Percentiles rank a stretch among this genome's conserved stretches.
Conservation (phyloP, 2,329 filamentous ascomycete species). For the Apiospora malaysiana region DNA sequence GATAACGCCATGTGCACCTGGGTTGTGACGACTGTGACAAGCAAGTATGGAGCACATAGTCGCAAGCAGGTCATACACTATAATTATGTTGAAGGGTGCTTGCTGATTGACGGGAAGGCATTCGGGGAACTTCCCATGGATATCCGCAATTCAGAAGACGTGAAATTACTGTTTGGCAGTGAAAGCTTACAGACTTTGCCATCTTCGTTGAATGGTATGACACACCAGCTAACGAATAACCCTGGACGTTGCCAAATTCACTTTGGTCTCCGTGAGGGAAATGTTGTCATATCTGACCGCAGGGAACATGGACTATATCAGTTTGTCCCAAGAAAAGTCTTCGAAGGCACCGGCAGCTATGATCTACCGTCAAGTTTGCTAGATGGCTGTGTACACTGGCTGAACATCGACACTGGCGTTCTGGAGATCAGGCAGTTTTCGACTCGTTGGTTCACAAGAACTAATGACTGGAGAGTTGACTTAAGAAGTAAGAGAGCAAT, state of each 20-base stretch:
- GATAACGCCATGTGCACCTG: constrained; percentile 10
- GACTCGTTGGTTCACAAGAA: constrained; percentile 35
- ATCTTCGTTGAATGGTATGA: constrained; percentile 60
- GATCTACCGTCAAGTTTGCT: constrained; percentile 61
- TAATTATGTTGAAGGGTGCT: constrained; percentile 42
- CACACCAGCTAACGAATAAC: constrained; percentile 44
- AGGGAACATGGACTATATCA: constrained; percentile 36
- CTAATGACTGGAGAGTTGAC: constrained; percentile 44
- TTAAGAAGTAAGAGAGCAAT: constrained; percentile 31
- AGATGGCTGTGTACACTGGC: constrained; percentile 64
- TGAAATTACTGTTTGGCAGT: constrained; percentile 59
- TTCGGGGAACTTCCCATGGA: constrained; percentile 56
- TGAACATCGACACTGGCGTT: constrained; percentile 48
- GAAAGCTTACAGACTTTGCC: constrained; percentile 58
- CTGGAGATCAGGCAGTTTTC: constrained; percentile 59
- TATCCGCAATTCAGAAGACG: constrained; percentile 47
- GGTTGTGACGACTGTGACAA: not conserved
- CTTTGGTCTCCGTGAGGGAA: constrained; percentile 53
- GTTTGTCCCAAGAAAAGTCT: constrained; percentile 40
- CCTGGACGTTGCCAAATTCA: constrained; percentile 54
- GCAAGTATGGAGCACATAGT: not conserved
- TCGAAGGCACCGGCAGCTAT: constrained; percentile 35
- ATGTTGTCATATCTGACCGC: constrained; percentile 51
- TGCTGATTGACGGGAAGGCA: constrained; percentile 45
- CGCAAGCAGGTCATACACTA: constrained; percentile 38